phyloP scores from a whole-genome alignment of 2,329 filamentous ascomycete species.

The Cladosporium sp. region DNA sequence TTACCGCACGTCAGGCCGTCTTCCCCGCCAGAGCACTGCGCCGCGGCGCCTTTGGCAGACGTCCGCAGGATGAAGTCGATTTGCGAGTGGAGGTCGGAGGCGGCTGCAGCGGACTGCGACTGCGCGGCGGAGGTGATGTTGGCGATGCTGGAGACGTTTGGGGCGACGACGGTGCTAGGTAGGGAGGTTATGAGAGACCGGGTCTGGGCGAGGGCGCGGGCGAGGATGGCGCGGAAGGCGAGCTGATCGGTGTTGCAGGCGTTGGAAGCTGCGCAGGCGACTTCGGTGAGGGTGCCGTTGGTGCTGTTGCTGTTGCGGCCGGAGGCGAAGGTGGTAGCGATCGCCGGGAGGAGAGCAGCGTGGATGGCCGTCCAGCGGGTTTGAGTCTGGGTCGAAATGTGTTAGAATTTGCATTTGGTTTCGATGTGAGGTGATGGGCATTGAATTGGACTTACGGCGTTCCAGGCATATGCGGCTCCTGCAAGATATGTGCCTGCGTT shows the following conservation, averaged over 20 bases:
- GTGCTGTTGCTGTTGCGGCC: conserved; percentile 41
- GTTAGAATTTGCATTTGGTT: not conserved
- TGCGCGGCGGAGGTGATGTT: conserved; percentile 36
- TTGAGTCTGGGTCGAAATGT: not conserved
- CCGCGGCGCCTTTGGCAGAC: conserved; percentile 56
- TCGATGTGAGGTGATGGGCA: not conserved
- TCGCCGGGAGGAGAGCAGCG: conserved; percentile 15
- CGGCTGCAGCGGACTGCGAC: conserved; percentile 24
- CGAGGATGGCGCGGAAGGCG: conserved; percentile 70
- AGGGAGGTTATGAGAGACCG: conserved; percentile 17
- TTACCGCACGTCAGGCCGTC: conserved; percentile 42
- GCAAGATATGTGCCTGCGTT: conserved; percentile 66
- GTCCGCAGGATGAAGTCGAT: conserved; percentile 30
- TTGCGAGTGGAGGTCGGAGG: conserved; percentile 1
- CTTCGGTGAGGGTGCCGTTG: conserved; percentile 63
- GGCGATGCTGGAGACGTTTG: conserved; percentile 20
- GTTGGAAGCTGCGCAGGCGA: conserved; percentile 60
- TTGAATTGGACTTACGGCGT: conserved; percentile 36
- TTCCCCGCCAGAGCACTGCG: conserved; percentile 52
- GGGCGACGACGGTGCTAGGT: conserved; percentile 25
- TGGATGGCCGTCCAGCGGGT: conserved; percentile 28
- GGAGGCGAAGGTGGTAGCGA: conserved; percentile 50
- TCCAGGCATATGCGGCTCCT: conserved; percentile 64
- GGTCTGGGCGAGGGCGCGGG: conserved; percentile 41
- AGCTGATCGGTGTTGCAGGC: conserved; percentile 71